Evolutionary conservation across 371 early-diverging fungal species (phyloP).

Genomic region (Syncephalis fuscata): DNA sequence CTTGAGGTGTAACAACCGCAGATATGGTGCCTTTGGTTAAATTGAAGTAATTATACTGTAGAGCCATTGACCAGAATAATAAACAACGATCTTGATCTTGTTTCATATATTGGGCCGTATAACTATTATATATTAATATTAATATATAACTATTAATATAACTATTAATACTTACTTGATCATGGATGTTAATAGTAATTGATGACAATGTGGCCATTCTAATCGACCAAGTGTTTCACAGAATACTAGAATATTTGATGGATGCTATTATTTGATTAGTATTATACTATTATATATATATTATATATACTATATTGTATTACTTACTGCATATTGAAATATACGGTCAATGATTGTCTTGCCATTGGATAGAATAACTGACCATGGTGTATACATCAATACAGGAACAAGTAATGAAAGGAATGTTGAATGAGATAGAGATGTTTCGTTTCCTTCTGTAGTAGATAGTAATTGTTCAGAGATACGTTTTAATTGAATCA

Average conservation of each 20-base stretch:
- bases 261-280: conserved; percentile 15
- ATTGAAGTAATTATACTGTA: not conserved
- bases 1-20: not conserved
- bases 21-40: not conserved
- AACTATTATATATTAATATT: too few relatives aligned
- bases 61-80: too few relatives aligned
- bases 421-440: too few relatives aligned
- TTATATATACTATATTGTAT: too few relatives aligned
- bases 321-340: not conserved
- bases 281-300: not conserved
- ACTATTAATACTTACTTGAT: conserved; percentile 17
- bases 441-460: too few relatives aligned
- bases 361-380: not conserved
- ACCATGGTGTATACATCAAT: too few relatives aligned
- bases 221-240: conserved; percentile 40
- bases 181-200: conserved; percentile 47
- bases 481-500: not conserved
- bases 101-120: too few relatives aligned
- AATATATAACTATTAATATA: not conserved
- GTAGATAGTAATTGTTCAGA: too few relatives aligned
- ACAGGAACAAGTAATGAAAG: too few relatives aligned
- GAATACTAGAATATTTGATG: conserved; percentile 37
- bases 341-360: not conserved
- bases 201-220: conserved; percentile 45
- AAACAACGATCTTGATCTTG: too few relatives aligned